Evolutionary conservation across 2,329 filamentous ascomycete genomes (phyloP).

Genomic region (Paracorniculantispora psalliotae): DNA sequence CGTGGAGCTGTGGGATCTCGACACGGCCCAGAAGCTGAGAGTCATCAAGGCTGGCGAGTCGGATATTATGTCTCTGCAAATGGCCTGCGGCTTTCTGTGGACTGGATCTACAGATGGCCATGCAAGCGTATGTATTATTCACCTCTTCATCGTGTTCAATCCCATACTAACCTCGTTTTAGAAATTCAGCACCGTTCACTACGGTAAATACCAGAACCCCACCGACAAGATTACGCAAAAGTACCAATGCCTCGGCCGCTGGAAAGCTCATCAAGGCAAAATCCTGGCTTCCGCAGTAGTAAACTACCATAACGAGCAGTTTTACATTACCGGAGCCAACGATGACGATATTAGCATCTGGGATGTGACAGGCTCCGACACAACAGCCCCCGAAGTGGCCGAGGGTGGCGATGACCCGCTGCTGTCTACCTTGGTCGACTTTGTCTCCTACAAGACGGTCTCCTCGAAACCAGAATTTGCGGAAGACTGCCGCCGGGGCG

Average conservation of each 20-base stretch:
- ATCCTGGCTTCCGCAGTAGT: slow-evolving; percentile 80
- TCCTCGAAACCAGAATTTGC: slow-evolving; percentile 82
- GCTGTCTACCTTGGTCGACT: slow-evolving; percentile 71
- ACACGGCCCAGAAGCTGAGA: slow-evolving; percentile 84
- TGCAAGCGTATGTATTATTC: slow-evolving; percentile 58
- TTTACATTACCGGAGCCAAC: slow-evolving; percentile 93
- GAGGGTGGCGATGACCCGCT: slow-evolving; percentile 47
- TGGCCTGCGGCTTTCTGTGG: slow-evolving; percentile 81
- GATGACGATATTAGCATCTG: slow-evolving; percentile 87
- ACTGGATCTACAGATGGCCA: slow-evolving; percentile 87
- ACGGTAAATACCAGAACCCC: slow-evolving; percentile 49
- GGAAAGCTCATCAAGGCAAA: slow-evolving; percentile 81
- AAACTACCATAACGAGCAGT: slow-evolving; percentile 63
- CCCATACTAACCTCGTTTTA: slow-evolving; percentile 22
- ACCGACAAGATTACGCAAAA: slow-evolving; percentile 64
- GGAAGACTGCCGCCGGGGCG: slow-evolving; percentile 87
- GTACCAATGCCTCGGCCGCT: slow-evolving; percentile 72
- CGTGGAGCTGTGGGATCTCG: slow-evolving; percentile 93
- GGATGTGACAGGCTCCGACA: slow-evolving; percentile 55
- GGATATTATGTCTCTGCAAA: slow-evolving; percentile 81
- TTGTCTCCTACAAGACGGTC: slow-evolving; percentile 87
- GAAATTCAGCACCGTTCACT: slow-evolving; percentile 65
- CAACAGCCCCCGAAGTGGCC: slow-evolving; percentile 29
- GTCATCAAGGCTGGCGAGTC: slow-evolving; percentile 76
- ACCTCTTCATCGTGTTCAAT: not conserved